Evolutionary conservation across 1,284 basidiomycete species (phyloP).

Genomic region (Melampsora occidentalis): DNA sequence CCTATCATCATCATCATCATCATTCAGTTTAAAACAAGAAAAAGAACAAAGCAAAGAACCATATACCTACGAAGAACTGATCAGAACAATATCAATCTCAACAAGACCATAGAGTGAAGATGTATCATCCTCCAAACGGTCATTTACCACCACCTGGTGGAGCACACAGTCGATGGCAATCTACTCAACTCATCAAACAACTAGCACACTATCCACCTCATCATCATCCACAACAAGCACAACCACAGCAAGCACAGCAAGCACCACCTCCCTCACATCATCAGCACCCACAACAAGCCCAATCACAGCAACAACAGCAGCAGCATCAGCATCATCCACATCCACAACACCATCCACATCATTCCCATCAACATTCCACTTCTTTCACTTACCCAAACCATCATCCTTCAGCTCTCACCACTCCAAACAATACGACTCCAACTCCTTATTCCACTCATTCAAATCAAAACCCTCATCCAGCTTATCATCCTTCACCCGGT

Average conservation of each 20-base stretch:
- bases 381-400: background rate
- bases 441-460: background rate
- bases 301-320: background rate
- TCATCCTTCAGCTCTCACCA: background rate
- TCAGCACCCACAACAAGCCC: conserved; percentile 8
- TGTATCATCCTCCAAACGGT: conserved; percentile 26
- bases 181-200: conserved; percentile 31
- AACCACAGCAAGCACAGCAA: background rate
- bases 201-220: conserved; percentile 7
- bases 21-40: no score
- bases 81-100: no score
- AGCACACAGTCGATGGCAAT: conserved; percentile 22
- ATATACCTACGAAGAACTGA: no score
- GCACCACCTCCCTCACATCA: background rate
- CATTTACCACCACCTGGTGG: conserved; percentile 15
- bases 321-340: conserved; percentile 7
- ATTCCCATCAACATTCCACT: conserved; percentile 4
- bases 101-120: background rate
- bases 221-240: conserved; percentile 11
- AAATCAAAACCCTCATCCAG: background rate
- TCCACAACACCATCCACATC: background rate
- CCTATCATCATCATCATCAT: no score
- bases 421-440: no score
- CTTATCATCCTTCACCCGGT: conserved; percentile 3
- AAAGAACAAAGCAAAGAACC: no score